Percentiles rank a stretch among this genome's conserved stretches.
These are phyloP conservation scores for Paramyrothecium roridum DNA, from an alignment of 2,329 filamentous ascomycete species.

Conservation along the genomic window DNA sequence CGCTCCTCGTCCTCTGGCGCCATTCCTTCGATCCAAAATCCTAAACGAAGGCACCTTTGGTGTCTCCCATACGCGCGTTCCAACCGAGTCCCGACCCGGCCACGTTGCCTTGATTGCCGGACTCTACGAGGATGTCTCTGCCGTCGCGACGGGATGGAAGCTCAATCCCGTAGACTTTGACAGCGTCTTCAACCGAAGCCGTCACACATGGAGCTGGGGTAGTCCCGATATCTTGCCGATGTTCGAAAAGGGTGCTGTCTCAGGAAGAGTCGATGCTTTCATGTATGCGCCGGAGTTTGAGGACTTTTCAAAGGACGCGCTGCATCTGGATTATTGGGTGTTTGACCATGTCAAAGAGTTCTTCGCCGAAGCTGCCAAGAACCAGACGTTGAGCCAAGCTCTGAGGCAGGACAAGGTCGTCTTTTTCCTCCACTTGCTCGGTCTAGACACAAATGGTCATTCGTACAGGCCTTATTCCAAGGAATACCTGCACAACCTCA, in stretches of 20 bases:
- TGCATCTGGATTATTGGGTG: slow-evolving; percentile 85
- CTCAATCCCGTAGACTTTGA: slow-evolving; percentile 97
- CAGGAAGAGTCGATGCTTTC: slow-evolving; percentile 82
- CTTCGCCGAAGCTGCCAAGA: slow-evolving; percentile 75
- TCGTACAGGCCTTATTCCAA: slow-evolving; percentile 85
- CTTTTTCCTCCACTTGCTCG: slow-evolving; percentile 92
- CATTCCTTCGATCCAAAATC: slow-evolving; percentile 85
- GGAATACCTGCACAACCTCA: slow-evolving; percentile 92
- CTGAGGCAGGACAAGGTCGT: slow-evolving; percentile 83
- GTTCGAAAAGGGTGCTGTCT: slow-evolving; percentile 91
- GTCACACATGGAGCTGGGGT: slow-evolving; percentile 98
- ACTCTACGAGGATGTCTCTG: slow-evolving; percentile 95
- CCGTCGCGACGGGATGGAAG: slow-evolving; percentile 97
- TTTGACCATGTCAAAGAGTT: slow-evolving; percentile 90
- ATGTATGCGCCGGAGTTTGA: slow-evolving; percentile 82
- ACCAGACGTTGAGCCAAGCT: slow-evolving; percentile 69
- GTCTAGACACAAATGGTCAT: slow-evolving; percentile 88
- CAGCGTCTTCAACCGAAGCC: slow-evolving; percentile 95
- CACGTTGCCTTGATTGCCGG: slow-evolving; percentile 97
- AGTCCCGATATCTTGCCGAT: slow-evolving; percentile 96
- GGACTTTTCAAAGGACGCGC: slow-evolving; percentile 83
- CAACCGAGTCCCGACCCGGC: slow-evolving; percentile 92
- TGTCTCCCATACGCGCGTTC: slow-evolving; percentile 93
- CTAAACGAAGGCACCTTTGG: slow-evolving; percentile 92
- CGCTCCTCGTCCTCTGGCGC: slow-evolving; percentile 77